Percentiles rank a stretch among this genome's conserved stretches.
phyloP scores from a whole-genome alignment of 352 stramenopile species.

The Globisporangium alternatum region DNA sequence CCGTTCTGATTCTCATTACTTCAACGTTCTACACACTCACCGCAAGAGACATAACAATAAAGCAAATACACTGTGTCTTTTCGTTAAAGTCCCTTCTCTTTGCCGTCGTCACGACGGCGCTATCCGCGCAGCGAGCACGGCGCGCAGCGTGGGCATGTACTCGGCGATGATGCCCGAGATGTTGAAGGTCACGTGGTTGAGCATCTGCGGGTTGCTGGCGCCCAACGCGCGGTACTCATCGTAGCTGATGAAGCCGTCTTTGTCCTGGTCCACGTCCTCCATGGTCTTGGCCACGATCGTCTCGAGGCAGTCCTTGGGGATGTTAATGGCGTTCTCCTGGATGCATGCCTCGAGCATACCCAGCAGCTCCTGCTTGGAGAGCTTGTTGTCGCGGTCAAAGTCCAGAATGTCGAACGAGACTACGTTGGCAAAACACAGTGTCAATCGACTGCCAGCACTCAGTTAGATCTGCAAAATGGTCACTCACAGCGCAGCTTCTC shows the following conservation, averaged over 20 bases:
- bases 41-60: slow-evolving; percentile 12
- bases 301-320: slow-evolving; percentile 54
- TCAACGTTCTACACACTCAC: slow-evolving; percentile 1
- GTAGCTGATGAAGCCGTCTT: slow-evolving; percentile 73
- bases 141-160: slow-evolving; percentile 68
- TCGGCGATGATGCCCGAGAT: slow-evolving; percentile 69
- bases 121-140: slow-evolving; percentile 34
- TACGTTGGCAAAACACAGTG: slow-evolving; percentile 17
- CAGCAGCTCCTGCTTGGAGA: slow-evolving; percentile 69
- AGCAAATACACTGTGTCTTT: not conserved
- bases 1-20: slow-evolving; percentile 4
- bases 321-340: slow-evolving; percentile 75
- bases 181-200: slow-evolving; percentile 83
- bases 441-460: not conserved
- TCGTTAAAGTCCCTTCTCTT: not conserved
- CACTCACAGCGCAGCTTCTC: slow-evolving; percentile 75
- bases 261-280: slow-evolving; percentile 57
- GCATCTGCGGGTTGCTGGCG: slow-evolving; percentile 64
- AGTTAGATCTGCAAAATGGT: not conserved
- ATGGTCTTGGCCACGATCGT: slow-evolving; percentile 76
- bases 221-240: slow-evolving; percentile 67
- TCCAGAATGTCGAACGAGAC: slow-evolving; percentile 80
- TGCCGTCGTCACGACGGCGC: not conserved
- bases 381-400: slow-evolving; percentile 66
- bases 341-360: slow-evolving; percentile 71